phyloP scores from a whole-genome alignment of 768 basidiomycete genomes.

The Hebeloma cylindrosporum region DNA sequence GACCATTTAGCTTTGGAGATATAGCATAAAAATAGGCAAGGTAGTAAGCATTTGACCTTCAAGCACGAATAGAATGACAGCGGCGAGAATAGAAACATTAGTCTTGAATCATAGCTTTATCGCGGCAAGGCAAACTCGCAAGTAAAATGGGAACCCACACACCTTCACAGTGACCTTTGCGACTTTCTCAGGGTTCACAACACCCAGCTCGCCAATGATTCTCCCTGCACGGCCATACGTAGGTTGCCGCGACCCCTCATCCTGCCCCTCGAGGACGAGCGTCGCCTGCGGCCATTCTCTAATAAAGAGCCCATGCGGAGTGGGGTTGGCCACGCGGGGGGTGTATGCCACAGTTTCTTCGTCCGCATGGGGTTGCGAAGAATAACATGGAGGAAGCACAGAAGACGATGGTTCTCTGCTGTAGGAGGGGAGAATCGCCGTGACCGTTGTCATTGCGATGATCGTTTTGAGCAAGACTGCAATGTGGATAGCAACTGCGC shows the following conservation, averaged over 20 bases:
- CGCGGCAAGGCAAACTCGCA: too few species aligned
- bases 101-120: too few species aligned
- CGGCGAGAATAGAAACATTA: neutral
- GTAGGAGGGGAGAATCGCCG: constrained; percentile 6
- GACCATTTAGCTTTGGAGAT: constrained; percentile 34
- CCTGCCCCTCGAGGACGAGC: constrained; percentile 39
- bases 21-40: constrained; percentile 4
- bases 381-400: constrained; percentile 32
- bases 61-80: neutral
- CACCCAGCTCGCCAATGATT: constrained; percentile 36
- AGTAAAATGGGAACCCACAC: constrained; percentile 7
- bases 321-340: constrained; percentile 29
- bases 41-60: constrained; percentile 4
- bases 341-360: constrained; percentile 40
- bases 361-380: constrained; percentile 30
- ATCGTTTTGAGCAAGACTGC: too few species aligned
- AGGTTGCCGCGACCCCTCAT: constrained; percentile 29
- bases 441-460: neutral
- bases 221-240: constrained; percentile 36
- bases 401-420: too few species aligned
- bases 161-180: constrained; percentile 39
- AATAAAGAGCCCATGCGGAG: constrained; percentile 26
- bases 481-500: too few species aligned
- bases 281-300: constrained; percentile 35
- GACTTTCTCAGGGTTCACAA: constrained; percentile 31